Evolutionary conservation across 2,329 filamentous ascomycete species (phyloP).

Genomic region (Fusarium torreyae): DNA sequence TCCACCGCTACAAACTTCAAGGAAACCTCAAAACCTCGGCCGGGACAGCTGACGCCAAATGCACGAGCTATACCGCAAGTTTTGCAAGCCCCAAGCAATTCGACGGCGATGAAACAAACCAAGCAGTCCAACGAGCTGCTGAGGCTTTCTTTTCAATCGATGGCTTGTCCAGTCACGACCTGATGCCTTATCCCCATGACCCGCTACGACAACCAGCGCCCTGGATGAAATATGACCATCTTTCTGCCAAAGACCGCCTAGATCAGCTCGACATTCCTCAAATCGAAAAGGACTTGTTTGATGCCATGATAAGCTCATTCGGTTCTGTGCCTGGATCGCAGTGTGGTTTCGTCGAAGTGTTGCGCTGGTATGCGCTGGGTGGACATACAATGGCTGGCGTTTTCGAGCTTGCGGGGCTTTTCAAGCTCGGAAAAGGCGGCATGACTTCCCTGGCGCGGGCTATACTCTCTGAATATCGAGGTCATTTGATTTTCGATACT

Average conservation of each 20-base stretch:
- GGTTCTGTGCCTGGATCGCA: constrained; percentile 14
- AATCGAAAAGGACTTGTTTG: constrained; percentile 37
- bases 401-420: constrained; percentile 25
- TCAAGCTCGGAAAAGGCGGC: constrained; percentile 41
- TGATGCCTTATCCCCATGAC: constrained; percentile 57
- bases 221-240: constrained; percentile 47
- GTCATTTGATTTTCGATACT: constrained; percentile 28
- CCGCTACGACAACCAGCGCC: constrained; percentile 46
- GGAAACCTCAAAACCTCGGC: constrained; percentile 34
- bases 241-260: constrained; percentile 51
- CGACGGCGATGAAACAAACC: constrained; percentile 1
- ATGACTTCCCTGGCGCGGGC: constrained; percentile 34
- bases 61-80: constrained; percentile 10
- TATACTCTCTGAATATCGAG: constrained; percentile 16
- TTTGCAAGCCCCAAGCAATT: background rate
- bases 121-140: constrained; percentile 33
- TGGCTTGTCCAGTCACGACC: constrained; percentile 46
- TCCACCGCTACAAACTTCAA: constrained; percentile 39
- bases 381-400: constrained; percentile 25
- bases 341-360: constrained; percentile 28
- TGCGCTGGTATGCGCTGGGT: constrained; percentile 41
- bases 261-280: constrained; percentile 46
- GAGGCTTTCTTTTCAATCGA: constrained; percentile 52
- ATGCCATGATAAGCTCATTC: constrained; percentile 33
- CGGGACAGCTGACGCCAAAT: constrained; percentile 20